Percentiles rank a stretch among this genome's conserved stretches.
Conservation (phyloP, 2,329 filamentous ascomycete species). For the Fusarium cicatricum region DNA sequence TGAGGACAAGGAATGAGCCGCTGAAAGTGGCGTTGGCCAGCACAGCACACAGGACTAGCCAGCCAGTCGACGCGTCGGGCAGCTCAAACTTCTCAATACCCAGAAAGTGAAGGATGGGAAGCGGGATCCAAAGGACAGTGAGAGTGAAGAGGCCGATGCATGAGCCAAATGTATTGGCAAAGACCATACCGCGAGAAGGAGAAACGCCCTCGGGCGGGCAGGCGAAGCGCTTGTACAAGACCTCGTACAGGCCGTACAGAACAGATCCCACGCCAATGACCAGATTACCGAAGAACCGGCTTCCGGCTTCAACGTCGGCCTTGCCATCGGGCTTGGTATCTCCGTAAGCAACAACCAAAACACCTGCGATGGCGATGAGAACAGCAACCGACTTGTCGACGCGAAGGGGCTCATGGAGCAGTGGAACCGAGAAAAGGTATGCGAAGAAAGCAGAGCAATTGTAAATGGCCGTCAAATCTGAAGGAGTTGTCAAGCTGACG, state of each 20-base stretch:
- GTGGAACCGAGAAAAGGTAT: conserved; percentile 92
- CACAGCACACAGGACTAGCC: conserved; percentile 82
- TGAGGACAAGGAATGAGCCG: conserved; percentile 90
- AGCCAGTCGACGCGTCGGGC: conserved; percentile 78
- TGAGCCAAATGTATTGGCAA: conserved; percentile 91
- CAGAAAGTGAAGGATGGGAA: conserved; percentile 82
- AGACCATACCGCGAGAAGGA: conserved; percentile 90
- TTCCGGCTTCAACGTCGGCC: conserved; percentile 62
- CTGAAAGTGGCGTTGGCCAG: conserved; percentile 91
- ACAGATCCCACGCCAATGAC: conserved; percentile 92
- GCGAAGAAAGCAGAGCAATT: conserved; percentile 99
- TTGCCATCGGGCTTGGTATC: conserved; percentile 63
- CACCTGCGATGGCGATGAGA: conserved; percentile 84
- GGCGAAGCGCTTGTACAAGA: conserved; percentile 91
- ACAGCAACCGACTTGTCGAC: conserved; percentile 89
- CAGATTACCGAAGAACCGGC: conserved; percentile 83
- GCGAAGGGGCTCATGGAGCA: conserved; percentile 85
- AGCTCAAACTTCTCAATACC: conserved; percentile 85
- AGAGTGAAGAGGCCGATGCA: conserved; percentile 89
- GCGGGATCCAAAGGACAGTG: conserved; percentile 86
- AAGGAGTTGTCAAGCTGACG: conserved; percentile 90
- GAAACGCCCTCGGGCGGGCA: conserved; percentile 91
- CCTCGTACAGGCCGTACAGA: conserved; percentile 96
- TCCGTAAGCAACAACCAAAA: conserved; percentile 95
- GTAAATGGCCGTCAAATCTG: conserved; percentile 96